Conservation (phyloP, 177 flowering plant species). For the Tripterygium wilfordii region DNA sequence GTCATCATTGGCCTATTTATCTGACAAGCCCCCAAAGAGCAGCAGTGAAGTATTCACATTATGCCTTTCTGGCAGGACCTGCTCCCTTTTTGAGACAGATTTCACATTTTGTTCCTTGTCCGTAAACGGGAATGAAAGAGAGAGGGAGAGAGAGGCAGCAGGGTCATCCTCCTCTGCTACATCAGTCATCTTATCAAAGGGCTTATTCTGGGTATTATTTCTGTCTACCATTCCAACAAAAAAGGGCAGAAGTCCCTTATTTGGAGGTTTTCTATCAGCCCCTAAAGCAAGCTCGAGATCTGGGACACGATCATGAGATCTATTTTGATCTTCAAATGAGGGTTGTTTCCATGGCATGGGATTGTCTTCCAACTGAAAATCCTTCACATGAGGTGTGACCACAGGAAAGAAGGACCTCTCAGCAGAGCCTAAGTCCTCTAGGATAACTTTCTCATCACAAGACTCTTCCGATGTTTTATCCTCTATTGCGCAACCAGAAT, state of each 20-base stretch:
- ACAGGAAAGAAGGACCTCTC: conserved; percentile 60
- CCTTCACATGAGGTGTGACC: conserved; percentile 24
- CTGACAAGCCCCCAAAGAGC: conserved; percentile 39
- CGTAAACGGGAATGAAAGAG: conserved; percentile 54
- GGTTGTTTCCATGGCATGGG: conserved; percentile 22
- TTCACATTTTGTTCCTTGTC: conserved; percentile 30
- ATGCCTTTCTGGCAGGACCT: conserved; percentile 30
- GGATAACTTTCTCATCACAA: conserved; percentile 18
- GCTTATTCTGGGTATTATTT: conserved; percentile 21
- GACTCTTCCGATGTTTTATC: conserved; percentile 19
- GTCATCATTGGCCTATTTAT: conserved; percentile 18
- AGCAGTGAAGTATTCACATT: conserved; percentile 43
- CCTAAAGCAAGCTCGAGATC: conserved; percentile 81
- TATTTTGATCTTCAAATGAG: conserved; percentile 26
- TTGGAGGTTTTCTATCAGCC: conserved; percentile 37
- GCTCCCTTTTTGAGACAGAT: conserved; percentile 29
- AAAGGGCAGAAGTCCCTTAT: conserved; percentile 28
- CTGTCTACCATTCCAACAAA: conserved; percentile 26
- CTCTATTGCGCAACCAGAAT: conserved; percentile 14
- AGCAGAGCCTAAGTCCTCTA: conserved; percentile 18
- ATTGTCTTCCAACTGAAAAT: conserved; percentile 6
- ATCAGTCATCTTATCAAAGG: conserved; percentile 1
- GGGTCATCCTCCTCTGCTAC: conserved; percentile 33
- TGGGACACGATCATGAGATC: conserved; percentile 31
- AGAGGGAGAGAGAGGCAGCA: conserved; percentile 56